Base-by-base conservation (phyloP, 768 basidiomycete genomes). In the Lentinus brumalis region DNA sequence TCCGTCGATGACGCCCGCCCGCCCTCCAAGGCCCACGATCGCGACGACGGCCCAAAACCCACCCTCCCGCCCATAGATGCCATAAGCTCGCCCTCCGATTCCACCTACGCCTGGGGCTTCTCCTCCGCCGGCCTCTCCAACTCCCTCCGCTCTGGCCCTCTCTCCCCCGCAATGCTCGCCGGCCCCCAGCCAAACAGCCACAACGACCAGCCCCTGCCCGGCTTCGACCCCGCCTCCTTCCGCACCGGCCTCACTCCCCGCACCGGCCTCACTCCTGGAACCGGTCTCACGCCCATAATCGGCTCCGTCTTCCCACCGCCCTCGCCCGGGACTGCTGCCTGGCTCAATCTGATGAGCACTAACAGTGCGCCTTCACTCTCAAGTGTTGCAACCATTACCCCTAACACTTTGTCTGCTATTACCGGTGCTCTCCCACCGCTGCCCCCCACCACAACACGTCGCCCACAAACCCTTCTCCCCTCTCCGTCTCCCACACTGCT, bases 81-180 rank as follows among this genome's bases (percentile, higher is more conserved):
- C 56, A 87, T 94, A 60, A 85, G 89, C 1, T 90, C 91, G 9
- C 86, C 87, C 9, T 79, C 86, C 11, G 87, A 86, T 65, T 75
- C 75, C 4, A 72, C 78, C 26, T 83, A 83, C 60, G 73, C 72
- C 58, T 86, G 94, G 91, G 82, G 79, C 39, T 86, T 86, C 71
- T 80, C 83, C 44, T 74, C 82, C 14, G 71, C 75, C 29, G 80
- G 86, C 45, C 76, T 88, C 51, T 75, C 80, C 45, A 90, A 90
- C 74, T 95, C 93, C 2, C 85, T 98, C 38, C 87, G 96, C 49
- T 84, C 95, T 0, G 96, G 96, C 4, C 96, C 96, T 1, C 87
- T 98, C 56, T 94, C 92, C 5, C 96, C 96, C 32, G 95, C 96
- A 56, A 96, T 98, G 93, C 88, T 97, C 61, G 86, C 92, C 30